Evolutionary conservation across 345 rosid species (phyloP), one percentile per base, ranked within the genome.

Genomic region (Laguncularia racemosa): DNA sequence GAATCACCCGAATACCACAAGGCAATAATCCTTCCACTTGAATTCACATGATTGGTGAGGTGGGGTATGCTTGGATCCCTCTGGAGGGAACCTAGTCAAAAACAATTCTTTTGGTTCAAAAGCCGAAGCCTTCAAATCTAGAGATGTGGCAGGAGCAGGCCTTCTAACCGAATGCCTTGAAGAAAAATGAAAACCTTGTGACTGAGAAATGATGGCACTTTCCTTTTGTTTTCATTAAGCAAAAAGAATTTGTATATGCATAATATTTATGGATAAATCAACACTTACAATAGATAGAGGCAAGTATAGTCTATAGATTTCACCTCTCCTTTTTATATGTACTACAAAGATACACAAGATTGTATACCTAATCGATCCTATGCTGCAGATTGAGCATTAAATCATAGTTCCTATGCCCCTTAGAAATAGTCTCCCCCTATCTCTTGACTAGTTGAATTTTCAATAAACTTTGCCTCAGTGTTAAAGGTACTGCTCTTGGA

Each of bases 21-120:
- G 89, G 52, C 89, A 84, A 60, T 84, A 87, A 67, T 87, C 91
- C 70, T 87, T 87, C 91, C 95, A 87, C 64, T 74, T 77, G 71
- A 84, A 87, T 40, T 82, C 95, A 13, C 64, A 65, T 0, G 90
- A 84, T 50, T 63, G 79, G 78, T 86, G 95, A 5, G 95, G 90
- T 12, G 80, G 88, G 0, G 95, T 86, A 53, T 55, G 66, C 67
- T 84, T 86, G 4, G 95, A 86, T n/a, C 90, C 95, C 71, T 84
- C 95, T 0, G 84, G 73, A 0, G 90, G 95, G 58, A 86, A 86
- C 71, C 81, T 84, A 0, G 90, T 86, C 95, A 90, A 86, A 50
- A 73, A 75, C 68, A 78, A 84, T 67, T 84, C 86, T 53, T 73
- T 81, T 4, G 95, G 90, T 69, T 86, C 95, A 67, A 86, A 86